Conservation (phyloP, 176 grass and related monocot genomes). For the Eremochloa ophiuroides region DNA sequence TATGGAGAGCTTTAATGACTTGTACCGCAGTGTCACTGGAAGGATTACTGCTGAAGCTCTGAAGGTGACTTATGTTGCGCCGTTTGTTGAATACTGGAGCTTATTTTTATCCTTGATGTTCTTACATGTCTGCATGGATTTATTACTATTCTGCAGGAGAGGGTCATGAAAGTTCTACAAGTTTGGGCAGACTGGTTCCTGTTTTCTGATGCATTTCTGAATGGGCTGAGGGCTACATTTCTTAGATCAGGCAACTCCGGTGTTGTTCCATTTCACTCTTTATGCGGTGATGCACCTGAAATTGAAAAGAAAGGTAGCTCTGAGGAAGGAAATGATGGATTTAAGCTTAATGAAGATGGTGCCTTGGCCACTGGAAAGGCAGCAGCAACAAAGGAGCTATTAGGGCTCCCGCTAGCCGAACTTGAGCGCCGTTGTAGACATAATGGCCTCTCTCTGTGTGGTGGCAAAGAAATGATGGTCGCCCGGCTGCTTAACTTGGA, state of each 20-base stretch:
- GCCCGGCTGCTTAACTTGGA: conserved; percentile 89
- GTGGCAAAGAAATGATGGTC: conserved; percentile 98
- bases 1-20: conserved; percentile 95
- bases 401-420: conserved; percentile 86
- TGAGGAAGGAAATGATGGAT: conserved; percentile 50
- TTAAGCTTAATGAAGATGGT: conserved; percentile 85
- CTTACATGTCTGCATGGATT: conserved; percentile 22
- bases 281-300: conserved; percentile 89
- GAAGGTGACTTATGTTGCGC: conserved; percentile 52
- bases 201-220: conserved; percentile 98
- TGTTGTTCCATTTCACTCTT: conserved; percentile 66
- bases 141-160: conserved; percentile 58
- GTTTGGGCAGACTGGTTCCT: conserved; percentile 99
- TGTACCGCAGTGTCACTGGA: conserved; percentile 86
- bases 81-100: conserved; percentile 14
- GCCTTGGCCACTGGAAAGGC: conserved; percentile 81
- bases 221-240: conserved; percentile 87
- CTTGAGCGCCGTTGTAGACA: conserved; percentile 91
- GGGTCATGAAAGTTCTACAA: conserved; percentile 96
- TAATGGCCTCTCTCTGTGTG: conserved; percentile 86
- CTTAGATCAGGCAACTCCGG: conserved; percentile 83
- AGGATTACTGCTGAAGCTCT: conserved; percentile 98
- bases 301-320: conserved; percentile 80
- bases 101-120: conserved; percentile 23
- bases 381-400: conserved; percentile 66